Percentiles rank a stretch among this genome's conserved stretches.
Conservation (phyloP, 2,329 filamentous ascomycete genomes). For the Cytospora mali region DNA sequence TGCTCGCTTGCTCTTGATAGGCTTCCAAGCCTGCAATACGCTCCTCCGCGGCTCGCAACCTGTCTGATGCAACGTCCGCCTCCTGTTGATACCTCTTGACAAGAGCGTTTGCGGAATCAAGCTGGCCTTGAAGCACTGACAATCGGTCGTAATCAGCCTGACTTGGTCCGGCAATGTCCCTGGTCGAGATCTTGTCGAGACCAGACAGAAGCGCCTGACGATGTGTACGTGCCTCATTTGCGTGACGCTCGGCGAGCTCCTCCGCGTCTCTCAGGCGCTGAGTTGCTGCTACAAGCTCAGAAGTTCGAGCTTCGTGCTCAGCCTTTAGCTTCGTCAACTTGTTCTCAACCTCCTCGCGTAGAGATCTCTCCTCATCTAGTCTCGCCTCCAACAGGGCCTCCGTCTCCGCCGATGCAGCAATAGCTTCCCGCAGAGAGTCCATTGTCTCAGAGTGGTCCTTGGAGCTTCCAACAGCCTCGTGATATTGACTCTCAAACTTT, state of each 20-base stretch:
- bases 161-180: constrained; percentile 50
- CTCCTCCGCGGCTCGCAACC: constrained; percentile 89
- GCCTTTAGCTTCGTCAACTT: constrained; percentile 76
- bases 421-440: constrained; percentile 73
- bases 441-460: constrained; percentile 73
- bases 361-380: constrained; percentile 78
- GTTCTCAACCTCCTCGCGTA: constrained; percentile 73
- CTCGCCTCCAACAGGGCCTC: constrained; percentile 76
- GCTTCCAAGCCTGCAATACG: constrained; percentile 94
- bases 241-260: constrained; percentile 83
- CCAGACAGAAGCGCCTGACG: constrained; percentile 81
- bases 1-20: constrained; percentile 95
- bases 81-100: constrained; percentile 88
- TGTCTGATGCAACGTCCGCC: constrained; percentile 83
- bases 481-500: constrained; percentile 70
- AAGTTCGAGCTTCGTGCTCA: constrained; percentile 79
- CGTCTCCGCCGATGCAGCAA: constrained; percentile 78
- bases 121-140: constrained; percentile 74
- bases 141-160: constrained; percentile 67
- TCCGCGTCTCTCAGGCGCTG: constrained; percentile 82
- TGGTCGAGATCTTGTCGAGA: constrained; percentile 70
- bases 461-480: constrained; percentile 66
- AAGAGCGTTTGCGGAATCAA: constrained; percentile 75
- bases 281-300: constrained; percentile 74
- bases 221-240: constrained; percentile 84